A percentile compares a stretch with the other conserved stretches of the same genome.
These are phyloP conservation scores for Trichophyton verrucosum DNA, from an alignment of 2,329 filamentous ascomycete genomes.

Conservation along the genomic window DNA sequence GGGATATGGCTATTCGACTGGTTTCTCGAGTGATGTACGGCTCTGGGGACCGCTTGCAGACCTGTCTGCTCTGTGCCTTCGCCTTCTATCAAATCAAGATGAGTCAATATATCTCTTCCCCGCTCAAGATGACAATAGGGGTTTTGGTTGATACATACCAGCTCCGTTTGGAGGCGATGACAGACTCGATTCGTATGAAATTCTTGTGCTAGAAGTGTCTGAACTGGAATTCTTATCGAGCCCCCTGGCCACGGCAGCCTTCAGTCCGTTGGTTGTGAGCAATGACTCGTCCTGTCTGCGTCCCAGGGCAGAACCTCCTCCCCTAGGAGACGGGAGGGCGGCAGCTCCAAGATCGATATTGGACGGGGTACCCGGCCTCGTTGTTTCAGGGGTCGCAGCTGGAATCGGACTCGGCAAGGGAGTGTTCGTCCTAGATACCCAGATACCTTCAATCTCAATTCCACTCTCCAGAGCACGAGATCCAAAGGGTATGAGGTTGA, in stretches of 20 bases:
- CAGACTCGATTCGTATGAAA: not conserved
- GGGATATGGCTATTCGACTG: not conserved
- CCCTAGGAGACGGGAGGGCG: not conserved
- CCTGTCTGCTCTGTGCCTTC: not conserved
- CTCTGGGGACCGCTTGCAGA: not conserved
- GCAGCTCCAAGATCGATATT: not conserved
- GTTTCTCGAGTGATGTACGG: not conserved
- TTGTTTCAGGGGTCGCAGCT: conserved; percentile 16
- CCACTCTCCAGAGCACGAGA: conserved; percentile 74
- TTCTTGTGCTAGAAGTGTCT: not conserved
- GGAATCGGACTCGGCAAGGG: conserved; percentile 19
- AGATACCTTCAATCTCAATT: conserved; percentile 73
- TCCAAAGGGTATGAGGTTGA: conserved; percentile 70
- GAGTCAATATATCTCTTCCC: not conserved
- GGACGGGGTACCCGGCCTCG: conserved; percentile 10
- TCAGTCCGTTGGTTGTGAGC: not conserved
- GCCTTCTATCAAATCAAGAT: not conserved
- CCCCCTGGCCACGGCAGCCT: not conserved
- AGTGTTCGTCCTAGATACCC: conserved; percentile 47
- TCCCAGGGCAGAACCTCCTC: not conserved
- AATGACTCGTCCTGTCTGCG: not conserved
- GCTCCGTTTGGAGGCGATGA: not conserved
- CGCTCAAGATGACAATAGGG: not conserved
- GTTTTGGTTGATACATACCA: not conserved
- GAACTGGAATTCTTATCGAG: not conserved